Conservation (phyloP, 495 filamentous ascomycete species). For the Pseudomonodictys pantanalensis region DNA sequence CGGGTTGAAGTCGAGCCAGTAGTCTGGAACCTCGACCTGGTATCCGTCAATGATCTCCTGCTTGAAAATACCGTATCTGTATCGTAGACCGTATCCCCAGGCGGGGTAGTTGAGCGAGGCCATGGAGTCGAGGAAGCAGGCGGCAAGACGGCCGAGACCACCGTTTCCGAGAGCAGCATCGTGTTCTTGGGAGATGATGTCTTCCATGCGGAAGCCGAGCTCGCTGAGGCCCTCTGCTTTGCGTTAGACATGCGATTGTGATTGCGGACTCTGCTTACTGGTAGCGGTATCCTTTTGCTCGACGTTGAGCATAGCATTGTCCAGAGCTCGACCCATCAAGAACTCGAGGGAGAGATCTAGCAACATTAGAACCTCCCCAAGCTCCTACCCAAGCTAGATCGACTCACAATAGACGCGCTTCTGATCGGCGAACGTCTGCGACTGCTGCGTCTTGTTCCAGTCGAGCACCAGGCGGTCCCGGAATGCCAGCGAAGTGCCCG, state of each 20-base stretch:
- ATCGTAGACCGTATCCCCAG: conserved; percentile 94
- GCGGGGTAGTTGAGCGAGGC: conserved; percentile 92
- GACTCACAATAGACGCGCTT: conserved; percentile 85
- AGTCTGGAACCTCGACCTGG: conserved; percentile 95
- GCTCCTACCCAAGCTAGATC: not conserved
- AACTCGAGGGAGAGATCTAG: conserved; percentile 89
- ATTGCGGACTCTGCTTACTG: conserved; percentile 47
- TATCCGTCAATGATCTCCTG: conserved; percentile 98
- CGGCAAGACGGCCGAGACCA: conserved; percentile 88
- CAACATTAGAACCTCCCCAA: not conserved
- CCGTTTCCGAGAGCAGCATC: conserved; percentile 96
- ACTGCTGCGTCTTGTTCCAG: conserved; percentile 97
- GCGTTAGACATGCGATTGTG: not conserved
- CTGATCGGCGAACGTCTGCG: conserved; percentile 82
- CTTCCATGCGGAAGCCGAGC: conserved; percentile 94
- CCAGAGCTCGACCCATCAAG: conserved; percentile 90
- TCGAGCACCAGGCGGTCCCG: conserved; percentile 89
- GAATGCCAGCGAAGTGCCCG: conserved; percentile 84
- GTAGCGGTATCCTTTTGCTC: conserved; percentile 81
- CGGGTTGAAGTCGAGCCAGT: conserved; percentile 98
- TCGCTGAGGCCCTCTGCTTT: conserved; percentile 71
- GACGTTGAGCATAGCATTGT: conserved; percentile 98
- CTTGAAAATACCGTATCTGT: conserved; percentile 98
- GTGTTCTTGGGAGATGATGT: conserved; percentile 90
- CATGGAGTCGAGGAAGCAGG: conserved; percentile 94